These are phyloP conservation scores for Lactarius sp. DNA, from an alignment of 768 basidiomycete genomes.

Conservation along the genomic window DNA sequence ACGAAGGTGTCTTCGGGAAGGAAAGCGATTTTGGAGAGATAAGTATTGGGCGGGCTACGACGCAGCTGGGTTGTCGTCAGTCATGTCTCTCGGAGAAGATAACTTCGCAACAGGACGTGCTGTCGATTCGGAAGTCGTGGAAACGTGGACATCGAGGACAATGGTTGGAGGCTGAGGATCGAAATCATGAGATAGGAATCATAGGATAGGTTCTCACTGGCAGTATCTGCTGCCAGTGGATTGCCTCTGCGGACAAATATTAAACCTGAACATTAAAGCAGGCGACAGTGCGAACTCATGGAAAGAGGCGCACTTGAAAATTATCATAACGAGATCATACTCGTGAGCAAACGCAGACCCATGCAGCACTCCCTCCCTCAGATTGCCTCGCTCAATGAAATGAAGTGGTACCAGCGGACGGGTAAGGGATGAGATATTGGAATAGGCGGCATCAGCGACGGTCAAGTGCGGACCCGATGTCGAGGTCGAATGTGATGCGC, in stretches of 20 bases:
- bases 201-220: not conserved
- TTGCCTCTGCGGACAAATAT: not conserved
- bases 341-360: slow-evolving; percentile 19
- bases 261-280: not conserved
- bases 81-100: not conserved
- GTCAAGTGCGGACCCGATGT: slow-evolving; percentile 18
- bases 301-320: slow-evolving; percentile 12
- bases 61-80: slow-evolving; percentile 8
- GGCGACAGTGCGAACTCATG: not conserved
- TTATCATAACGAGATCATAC: slow-evolving; percentile 11
- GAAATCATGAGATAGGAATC: not conserved
- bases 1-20: slow-evolving; percentile 14
- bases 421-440: slow-evolving; percentile 14
- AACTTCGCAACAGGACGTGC: slow-evolving; percentile 15
- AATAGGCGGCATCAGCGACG: slow-evolving; percentile 15
- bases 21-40: slow-evolving; percentile 18
- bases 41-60: slow-evolving; percentile 19
- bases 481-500: slow-evolving; percentile 17
- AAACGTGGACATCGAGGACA: slow-evolving; percentile 12
- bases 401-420: not conserved
- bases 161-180: slow-evolving; percentile 8
- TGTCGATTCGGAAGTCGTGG: slow-evolving; percentile 15
- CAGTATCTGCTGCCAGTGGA: not conserved
- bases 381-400: slow-evolving; percentile 16
- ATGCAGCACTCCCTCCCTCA: slow-evolving; percentile 16